phyloP scores from a whole-genome alignment of 768 basidiomycete species.

The Ramaria rubella region DNA sequence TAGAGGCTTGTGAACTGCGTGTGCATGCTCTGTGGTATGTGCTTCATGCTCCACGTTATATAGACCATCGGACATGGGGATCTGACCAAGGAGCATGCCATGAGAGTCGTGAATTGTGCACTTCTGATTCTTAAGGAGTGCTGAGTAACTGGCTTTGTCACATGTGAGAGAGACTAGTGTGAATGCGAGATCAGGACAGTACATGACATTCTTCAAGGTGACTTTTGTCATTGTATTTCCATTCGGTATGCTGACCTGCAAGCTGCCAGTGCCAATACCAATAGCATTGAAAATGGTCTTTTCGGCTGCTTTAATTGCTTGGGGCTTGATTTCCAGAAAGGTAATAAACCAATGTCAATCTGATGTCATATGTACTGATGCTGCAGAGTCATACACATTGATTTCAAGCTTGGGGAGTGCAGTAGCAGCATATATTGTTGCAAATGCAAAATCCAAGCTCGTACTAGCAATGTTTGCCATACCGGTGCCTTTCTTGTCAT shows the following conservation, averaged over 20 bases:
- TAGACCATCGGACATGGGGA: slow-evolving; percentile 16
- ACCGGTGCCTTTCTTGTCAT: slow-evolving; percentile 5
- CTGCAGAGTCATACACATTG: too few relatives aligned
- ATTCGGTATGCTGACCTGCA: slow-evolving; percentile 22
- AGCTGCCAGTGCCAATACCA: slow-evolving; percentile 16
- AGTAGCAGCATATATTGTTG: too few relatives aligned
- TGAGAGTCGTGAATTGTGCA: slow-evolving; percentile 14
- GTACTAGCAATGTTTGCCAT: slow-evolving; percentile 15
- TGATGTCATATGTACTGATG: too few relatives aligned
- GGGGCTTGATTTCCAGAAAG: slow-evolving; percentile 5
- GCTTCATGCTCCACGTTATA: slow-evolving; percentile 17
- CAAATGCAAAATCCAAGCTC: too few relatives aligned
- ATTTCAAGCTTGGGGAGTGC: too few relatives aligned
- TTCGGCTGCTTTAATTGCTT: neutral
- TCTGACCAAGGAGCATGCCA: slow-evolving; percentile 12
- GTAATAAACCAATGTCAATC: too few relatives aligned
- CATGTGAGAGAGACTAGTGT: slow-evolving; percentile 19
- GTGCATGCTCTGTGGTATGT: neutral
- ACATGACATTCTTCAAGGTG: slow-evolving; percentile 16
- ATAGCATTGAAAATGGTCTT: neutral
- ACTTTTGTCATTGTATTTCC: slow-evolving; percentile 2
- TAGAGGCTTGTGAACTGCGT: slow-evolving; percentile 8
- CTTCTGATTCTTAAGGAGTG: slow-evolving; percentile 11
- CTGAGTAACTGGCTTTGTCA: slow-evolving; percentile 14
- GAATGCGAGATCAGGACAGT: slow-evolving; percentile 17